Evolutionary conservation across 1,284 basidiomycete genomes (phyloP).

Genomic region (Schizophyllum amplum): DNA sequence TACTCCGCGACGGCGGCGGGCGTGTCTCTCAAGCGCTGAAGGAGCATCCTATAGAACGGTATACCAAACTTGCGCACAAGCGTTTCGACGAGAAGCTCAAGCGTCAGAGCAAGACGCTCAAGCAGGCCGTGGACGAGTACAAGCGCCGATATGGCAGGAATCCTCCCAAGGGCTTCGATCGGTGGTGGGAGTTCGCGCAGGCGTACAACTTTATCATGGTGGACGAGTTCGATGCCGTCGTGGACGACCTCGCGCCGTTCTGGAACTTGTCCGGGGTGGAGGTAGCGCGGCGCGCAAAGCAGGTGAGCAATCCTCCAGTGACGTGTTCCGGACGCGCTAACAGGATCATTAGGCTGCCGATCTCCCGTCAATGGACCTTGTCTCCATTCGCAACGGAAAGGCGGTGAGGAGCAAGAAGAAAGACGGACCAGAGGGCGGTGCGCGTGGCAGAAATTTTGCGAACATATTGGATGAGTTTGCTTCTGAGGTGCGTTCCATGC

Average conservation of each 20-base stretch:
- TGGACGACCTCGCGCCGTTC: conserved; percentile 76
- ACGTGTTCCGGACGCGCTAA: too few relatives aligned
- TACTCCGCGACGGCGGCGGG: neutral
- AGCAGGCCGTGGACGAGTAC: conserved; percentile 74
- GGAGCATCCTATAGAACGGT: conserved; percentile 71
- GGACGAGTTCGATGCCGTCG: conserved; percentile 87
- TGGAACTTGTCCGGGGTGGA: conserved; percentile 39
- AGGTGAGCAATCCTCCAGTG: neutral
- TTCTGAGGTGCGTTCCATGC: conserved; percentile 14
- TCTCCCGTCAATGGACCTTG: conserved; percentile 77
- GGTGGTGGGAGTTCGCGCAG: conserved; percentile 81
- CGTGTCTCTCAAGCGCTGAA: neutral
- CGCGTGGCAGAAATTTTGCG: conserved; percentile 69
- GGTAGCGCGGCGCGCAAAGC: neutral
- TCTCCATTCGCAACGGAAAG: conserved; percentile 63
- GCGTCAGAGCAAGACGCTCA: conserved; percentile 70
- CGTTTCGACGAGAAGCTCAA: conserved; percentile 59
- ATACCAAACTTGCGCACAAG: conserved; percentile 75
- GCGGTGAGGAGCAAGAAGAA: conserved; percentile 56
- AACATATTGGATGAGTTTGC: conserved; percentile 69
- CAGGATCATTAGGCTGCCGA: conserved; percentile 66
- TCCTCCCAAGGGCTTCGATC: conserved; percentile 86
- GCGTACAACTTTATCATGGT: conserved; percentile 71
- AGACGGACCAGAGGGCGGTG: conserved; percentile 62
- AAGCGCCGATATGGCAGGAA: conserved; percentile 62